Evolutionary conservation across 768 basidiomycete species (phyloP).

Genomic region (Trametes villosa): DNA sequence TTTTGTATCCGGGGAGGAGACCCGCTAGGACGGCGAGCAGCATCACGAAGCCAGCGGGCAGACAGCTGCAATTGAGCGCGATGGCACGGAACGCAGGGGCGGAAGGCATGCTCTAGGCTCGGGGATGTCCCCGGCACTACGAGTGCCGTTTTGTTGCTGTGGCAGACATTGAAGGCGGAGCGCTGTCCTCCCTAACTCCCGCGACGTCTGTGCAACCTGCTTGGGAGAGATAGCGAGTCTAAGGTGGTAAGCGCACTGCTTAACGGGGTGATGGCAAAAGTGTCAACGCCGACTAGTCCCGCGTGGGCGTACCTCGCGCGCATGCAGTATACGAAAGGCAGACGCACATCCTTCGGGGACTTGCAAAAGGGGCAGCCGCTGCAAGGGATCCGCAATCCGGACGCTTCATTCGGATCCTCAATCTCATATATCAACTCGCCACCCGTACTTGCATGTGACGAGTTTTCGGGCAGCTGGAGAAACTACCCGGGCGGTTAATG

Average conservation of each 20-base stretch:
- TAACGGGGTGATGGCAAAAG: no score
- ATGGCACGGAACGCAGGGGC: neutral
- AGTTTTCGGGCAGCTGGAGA: neutral
- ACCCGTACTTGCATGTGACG: no score
- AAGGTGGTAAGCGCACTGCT: no score
- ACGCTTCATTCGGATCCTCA: neutral
- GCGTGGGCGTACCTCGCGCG: neutral
- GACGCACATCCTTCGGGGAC: neutral
- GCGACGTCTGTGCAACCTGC: neutral
- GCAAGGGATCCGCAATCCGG: neutral
- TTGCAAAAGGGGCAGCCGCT: neutral
- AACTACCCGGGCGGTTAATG: no score
- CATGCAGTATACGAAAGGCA: neutral
- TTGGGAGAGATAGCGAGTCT: no score
- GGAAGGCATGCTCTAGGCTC: neutral
- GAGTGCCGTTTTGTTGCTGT: neutral
- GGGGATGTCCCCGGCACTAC: neutral
- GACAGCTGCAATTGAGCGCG: neutral
- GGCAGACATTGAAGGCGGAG: neutral
- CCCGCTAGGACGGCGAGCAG: neutral
- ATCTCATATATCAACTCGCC: no score
- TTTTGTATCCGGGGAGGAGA: neutral
- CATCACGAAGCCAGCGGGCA: constrained; percentile 1
- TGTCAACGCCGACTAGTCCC: no score
- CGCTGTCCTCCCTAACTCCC: neutral